These are phyloP conservation scores for Mycena citricolor DNA, from an alignment of 1,284 basidiomycete genomes.

Conservation along the genomic window DNA sequence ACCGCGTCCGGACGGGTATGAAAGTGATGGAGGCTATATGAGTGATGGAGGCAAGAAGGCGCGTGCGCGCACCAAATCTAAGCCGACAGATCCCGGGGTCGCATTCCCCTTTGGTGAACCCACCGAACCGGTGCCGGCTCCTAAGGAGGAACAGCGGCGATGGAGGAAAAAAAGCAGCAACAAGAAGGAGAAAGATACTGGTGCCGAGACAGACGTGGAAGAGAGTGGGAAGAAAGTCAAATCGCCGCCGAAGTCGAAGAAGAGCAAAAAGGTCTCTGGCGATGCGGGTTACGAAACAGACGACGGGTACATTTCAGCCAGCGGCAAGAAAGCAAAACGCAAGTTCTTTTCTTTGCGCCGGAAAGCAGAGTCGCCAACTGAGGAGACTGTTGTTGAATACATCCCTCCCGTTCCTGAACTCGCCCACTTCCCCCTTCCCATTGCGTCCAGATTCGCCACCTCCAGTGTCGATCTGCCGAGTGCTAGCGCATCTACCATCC, in stretches of 20 bases:
- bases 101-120: constrained; percentile 39
- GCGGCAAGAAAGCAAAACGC: constrained; percentile 29
- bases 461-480: constrained; percentile 19
- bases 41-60: constrained; percentile 43
- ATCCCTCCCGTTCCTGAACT: constrained; percentile 37
- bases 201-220: constrained; percentile 32
- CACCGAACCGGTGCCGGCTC: constrained; percentile 20
- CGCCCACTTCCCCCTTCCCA: constrained; percentile 42
- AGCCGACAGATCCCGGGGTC: constrained; percentile 54
- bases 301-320: constrained; percentile 41
- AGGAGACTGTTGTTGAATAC: constrained; percentile 23
- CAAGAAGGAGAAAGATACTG: constrained; percentile 25
- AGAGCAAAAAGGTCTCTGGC: constrained; percentile 21
- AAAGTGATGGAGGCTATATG: constrained; percentile 53
- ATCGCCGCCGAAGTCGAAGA: constrained; percentile 33
- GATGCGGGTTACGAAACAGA: constrained; percentile 38
- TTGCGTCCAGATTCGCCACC: constrained; percentile 51
- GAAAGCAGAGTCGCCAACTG: constrained; percentile 28
- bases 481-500: constrained; percentile 1
- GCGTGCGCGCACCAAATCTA: constrained; percentile 28
- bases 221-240: constrained; percentile 12
- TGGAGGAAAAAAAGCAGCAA: constrained; percentile 36
- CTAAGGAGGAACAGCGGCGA: constrained; percentile 30
- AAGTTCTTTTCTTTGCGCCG: constrained; percentile 28
- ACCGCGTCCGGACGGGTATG: constrained; percentile 47